These are phyloP conservation scores for Ustilago hordei DNA, from an alignment of 1,284 basidiomycete genomes.

Conservation along the genomic window DNA sequence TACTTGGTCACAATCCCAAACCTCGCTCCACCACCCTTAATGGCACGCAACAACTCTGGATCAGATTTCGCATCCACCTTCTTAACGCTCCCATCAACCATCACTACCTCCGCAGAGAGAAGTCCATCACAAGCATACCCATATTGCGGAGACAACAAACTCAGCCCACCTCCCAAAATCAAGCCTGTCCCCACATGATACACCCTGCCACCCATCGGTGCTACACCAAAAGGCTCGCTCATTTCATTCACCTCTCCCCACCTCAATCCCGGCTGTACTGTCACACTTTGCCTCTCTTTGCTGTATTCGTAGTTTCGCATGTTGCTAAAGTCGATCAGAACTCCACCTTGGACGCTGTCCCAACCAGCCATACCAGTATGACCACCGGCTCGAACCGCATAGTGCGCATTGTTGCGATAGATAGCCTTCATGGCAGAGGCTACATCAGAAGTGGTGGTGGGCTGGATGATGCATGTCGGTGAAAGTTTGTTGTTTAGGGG, in stretches of 20 bases:
- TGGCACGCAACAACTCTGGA: conserved; percentile 28
- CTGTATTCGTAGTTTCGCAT: conserved; percentile 38
- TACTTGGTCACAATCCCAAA: conserved; percentile 56
- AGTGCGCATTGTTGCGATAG: conserved; percentile 16
- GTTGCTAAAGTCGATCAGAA: conserved; percentile 40
- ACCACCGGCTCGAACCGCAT: conserved; percentile 54
- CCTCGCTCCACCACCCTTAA: conserved; percentile 53
- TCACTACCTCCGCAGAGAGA: conserved; percentile 27
- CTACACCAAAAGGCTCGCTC: conserved; percentile 19
- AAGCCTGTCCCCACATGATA: conserved; percentile 50
- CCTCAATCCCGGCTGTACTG: conserved; percentile 35
- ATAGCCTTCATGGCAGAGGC: conserved; percentile 17
- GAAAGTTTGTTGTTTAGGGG: conserved; percentile 35
- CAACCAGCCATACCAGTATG: conserved; percentile 52
- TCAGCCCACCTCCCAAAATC: conserved; percentile 50
- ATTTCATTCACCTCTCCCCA: conserved; percentile 45
- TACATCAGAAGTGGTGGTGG: conserved; percentile 12
- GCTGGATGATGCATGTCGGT: conserved; percentile 39
- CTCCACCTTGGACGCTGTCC: conserved; percentile 33
- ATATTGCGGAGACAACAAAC: conserved; percentile 32
- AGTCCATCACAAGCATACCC: conserved; percentile 51
- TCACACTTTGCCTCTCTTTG: background rate
- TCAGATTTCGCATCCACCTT: conserved; percentile 12
- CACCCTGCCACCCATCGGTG: conserved; percentile 45
- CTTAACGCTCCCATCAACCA: conserved; percentile 23